These are phyloP conservation scores for Fusarium zealandicum DNA, from an alignment of 2,329 filamentous ascomycete genomes.

Conservation along the genomic window DNA sequence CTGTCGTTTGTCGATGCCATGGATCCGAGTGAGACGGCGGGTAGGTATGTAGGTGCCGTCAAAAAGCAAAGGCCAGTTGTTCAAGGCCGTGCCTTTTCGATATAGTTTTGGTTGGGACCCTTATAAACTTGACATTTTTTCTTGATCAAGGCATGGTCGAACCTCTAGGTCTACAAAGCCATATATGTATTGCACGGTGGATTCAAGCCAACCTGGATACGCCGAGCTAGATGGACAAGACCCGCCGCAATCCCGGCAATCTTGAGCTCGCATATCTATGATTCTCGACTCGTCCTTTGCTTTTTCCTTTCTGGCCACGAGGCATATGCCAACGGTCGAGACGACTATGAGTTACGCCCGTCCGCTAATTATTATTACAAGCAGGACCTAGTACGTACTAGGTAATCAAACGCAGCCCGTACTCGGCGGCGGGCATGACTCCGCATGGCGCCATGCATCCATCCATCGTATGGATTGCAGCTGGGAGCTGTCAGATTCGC, in stretches of 20 bases:
- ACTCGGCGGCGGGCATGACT: no score
- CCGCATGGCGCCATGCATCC: not conserved
- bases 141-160: not conserved
- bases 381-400: no score
- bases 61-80: conserved; percentile 33
- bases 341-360: not conserved
- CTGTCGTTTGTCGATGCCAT: conserved; percentile 4
- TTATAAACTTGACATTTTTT: conserved; percentile 3
- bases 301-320: conserved; percentile 11
- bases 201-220: not conserved
- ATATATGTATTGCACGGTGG: not conserved
- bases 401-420: no score
- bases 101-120: not conserved
- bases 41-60: conserved; percentile 28
- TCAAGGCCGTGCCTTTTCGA: conserved; percentile 18
- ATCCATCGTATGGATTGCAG: not conserved
- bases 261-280: conserved; percentile 20
- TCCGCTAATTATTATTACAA: no score
- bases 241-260: conserved; percentile 19
- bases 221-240: not conserved
- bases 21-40: conserved; percentile 27
- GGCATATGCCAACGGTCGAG: conserved; percentile 4
- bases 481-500: conserved; percentile 23
- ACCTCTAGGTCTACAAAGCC: not conserved
- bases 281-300: conserved; percentile 11